Evolutionary conservation across 768 basidiomycete species (phyloP).

Genomic region (Auricularia sp.): DNA sequence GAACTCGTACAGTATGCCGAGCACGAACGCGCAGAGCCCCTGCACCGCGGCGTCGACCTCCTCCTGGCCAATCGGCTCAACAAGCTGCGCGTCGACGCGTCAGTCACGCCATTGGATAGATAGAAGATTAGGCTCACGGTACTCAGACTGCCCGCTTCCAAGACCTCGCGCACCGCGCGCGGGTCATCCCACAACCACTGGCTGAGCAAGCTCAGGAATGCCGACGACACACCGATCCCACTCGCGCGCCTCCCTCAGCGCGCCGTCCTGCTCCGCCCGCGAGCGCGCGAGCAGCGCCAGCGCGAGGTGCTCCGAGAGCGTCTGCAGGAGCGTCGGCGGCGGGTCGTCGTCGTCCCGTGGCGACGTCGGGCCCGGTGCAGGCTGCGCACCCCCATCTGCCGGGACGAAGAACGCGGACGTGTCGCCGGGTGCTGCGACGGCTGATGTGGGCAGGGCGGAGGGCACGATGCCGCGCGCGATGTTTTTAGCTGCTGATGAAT

Average conservation of each 20-base stretch:
- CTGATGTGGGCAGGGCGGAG: constrained; percentile 16
- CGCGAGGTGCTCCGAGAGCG: constrained; percentile 85
- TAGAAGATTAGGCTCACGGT: constrained; percentile 47
- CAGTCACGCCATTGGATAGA: too few relatives aligned
- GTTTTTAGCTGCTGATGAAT: constrained; percentile 50
- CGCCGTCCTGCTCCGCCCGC: constrained; percentile 46
- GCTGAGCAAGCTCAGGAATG: constrained; percentile 67
- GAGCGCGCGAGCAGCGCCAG: constrained; percentile 72
- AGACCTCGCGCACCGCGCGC: constrained; percentile 73
- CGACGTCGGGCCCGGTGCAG: constrained; percentile 9
- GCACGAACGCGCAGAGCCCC: constrained; percentile 80
- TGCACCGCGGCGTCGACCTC: constrained; percentile 82
- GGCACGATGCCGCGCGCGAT: constrained; percentile 58
- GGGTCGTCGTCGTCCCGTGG: constrained; percentile 38
- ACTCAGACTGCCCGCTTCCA: constrained; percentile 82
- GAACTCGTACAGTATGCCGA: constrained; percentile 94
- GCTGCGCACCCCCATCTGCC: constrained; percentile 39
- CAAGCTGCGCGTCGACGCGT: constrained; percentile 44
- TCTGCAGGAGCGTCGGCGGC: constrained; percentile 61
- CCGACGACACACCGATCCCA: constrained; percentile 86
- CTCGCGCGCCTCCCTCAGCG: constrained; percentile 62
- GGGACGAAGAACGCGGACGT: constrained; percentile 56
- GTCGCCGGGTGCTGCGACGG: constrained; percentile 24
- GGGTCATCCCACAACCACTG: constrained; percentile 99
- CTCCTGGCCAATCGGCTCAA: constrained; percentile 88